Evolutionary conservation across 805 yeast species (phyloP), one percentile per base, ranked within the genome.

Genomic region (Candida adriatica): DNA sequence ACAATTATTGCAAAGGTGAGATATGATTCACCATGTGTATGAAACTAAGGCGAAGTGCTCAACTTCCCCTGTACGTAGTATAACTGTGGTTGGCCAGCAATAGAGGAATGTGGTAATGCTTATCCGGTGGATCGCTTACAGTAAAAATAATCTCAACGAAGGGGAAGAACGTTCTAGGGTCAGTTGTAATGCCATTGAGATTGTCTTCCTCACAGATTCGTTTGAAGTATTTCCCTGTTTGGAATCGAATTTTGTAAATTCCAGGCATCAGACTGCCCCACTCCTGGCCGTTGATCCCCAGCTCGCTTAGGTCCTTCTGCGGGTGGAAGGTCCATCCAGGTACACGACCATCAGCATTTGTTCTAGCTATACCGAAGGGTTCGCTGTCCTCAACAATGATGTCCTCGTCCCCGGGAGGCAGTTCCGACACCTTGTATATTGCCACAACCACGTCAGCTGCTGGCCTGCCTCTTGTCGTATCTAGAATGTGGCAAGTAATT

Each of bases 41-140:
- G n/a, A n/a, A n/a, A n/a, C n/a, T n/a, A n/a, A n/a, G n/a, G n/a
- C n/a, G n/a, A n/a, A n/a, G n/a, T 19, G 8, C 11, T 31, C 34
- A 40, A 14, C 49, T 42, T 2, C 97, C 97, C 35, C 96, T 70
- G 61, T 88, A 88, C 0, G 96, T 88, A 6, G 94, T 75, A 60
- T 87, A 88, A 20, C 95, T 80, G 58, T 80, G 85, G 51, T 85
- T 85, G 26, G 95, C 77, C 36, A 88, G 62, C 33, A 88, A 66
- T 39, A 88, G 60, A 0, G 97, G 97, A 33, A 88, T 80, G 53
- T 88, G 97, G 57, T 86, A 88, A 54, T 88, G 97, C 23, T 72
- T 62, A 38, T 79, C 85, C 0, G 85, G 79, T 0, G 82, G 81
- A 41, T 66, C 64, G 6, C 67, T 68, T 4, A 88, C 73, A 18